Evolutionary conservation across 768 basidiomycete species (phyloP).

Genomic region (Rhizopogon rudus): DNA sequence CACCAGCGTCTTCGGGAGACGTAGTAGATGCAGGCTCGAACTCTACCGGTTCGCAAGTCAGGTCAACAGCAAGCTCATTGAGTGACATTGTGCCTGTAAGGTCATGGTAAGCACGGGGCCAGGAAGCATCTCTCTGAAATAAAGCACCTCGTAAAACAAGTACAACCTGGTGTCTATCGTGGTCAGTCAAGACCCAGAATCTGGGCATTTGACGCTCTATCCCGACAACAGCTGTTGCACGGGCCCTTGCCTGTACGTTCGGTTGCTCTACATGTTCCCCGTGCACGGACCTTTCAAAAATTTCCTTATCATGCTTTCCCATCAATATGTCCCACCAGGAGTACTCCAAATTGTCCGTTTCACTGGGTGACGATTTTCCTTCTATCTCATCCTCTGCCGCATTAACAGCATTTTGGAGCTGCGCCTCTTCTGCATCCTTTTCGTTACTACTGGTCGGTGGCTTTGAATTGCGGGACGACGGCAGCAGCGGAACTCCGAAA

Average conservation of each 20-base stretch:
- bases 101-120: background rate
- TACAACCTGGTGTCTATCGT: slow-evolving; percentile 67
- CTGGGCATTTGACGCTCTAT: slow-evolving; percentile 71
- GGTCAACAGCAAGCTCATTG: slow-evolving; percentile 82
- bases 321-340: slow-evolving; percentile 84
- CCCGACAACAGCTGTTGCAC: slow-evolving; percentile 59
- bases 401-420: slow-evolving; percentile 60
- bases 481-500: slow-evolving; percentile 56
- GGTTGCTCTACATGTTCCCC: slow-evolving; percentile 11
- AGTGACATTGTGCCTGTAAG: slow-evolving; percentile 73
- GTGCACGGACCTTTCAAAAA: slow-evolving; percentile 62
- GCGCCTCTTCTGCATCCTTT: slow-evolving; percentile 53
- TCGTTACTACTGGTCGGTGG: slow-evolving; percentile 29
- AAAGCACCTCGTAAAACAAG: slow-evolving; percentile 61
- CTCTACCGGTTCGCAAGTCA: slow-evolving; percentile 72
- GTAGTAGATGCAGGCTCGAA: slow-evolving; percentile 51
- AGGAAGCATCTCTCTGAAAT: background rate
- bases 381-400: slow-evolving; percentile 66
- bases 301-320: slow-evolving; percentile 79
- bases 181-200: slow-evolving; percentile 85
- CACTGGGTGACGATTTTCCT: slow-evolving; percentile 26
- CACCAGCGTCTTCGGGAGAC: slow-evolving; percentile 26
- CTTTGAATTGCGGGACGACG: slow-evolving; percentile 19
- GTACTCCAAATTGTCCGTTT: slow-evolving; percentile 33
- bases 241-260: slow-evolving; percentile 34